A percentile compares a stretch with the other conserved stretches of the same genome.
Conservation (phyloP, 306 rosid genomes). For the Castanospermum australe region DNA sequence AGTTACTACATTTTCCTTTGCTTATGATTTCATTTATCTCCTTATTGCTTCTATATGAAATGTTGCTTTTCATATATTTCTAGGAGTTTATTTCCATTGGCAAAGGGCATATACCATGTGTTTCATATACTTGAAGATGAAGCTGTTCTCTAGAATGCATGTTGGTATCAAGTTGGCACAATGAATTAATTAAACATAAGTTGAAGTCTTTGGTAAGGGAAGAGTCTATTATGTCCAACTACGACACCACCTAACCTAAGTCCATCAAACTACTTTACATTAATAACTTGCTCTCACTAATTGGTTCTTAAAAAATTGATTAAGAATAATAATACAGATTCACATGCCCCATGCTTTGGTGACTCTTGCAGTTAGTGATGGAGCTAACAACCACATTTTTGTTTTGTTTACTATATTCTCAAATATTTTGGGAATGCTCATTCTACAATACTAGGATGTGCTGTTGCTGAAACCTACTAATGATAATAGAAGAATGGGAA, state of each 20-base stretch:
- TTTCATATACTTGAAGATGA: slow-evolving; percentile 75
- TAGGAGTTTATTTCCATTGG: slow-evolving; percentile 80
- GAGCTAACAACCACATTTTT: slow-evolving; percentile 36
- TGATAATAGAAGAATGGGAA: no score
- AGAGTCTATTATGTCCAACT: slow-evolving; percentile 55
- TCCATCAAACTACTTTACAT: slow-evolving; percentile 47
- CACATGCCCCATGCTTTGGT: slow-evolving; percentile 39
- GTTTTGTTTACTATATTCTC: no score
- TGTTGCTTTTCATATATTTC: slow-evolving; percentile 20
- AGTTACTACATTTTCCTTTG: neutral
- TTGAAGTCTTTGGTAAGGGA: slow-evolving; percentile 13
- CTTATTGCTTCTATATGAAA: neutral
- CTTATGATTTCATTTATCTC: neutral
- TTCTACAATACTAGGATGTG: no score
- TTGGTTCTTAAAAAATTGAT: slow-evolving; percentile 21
- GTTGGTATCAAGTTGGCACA: no score
- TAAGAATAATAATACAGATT: slow-evolving; percentile 33
- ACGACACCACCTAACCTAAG: slow-evolving; percentile 51
- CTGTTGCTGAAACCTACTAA: no score
- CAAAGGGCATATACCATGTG: slow-evolving; percentile 69
- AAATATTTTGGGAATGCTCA: no score
- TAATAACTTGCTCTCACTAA: slow-evolving; percentile 27
- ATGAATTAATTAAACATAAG: slow-evolving; percentile 21
- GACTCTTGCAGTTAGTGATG: slow-evolving; percentile 43
- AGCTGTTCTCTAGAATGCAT: slow-evolving; percentile 71